Base-by-base conservation (phyloP, 2,329 filamentous ascomycete species). In the Xylariaceae sp. region DNA sequence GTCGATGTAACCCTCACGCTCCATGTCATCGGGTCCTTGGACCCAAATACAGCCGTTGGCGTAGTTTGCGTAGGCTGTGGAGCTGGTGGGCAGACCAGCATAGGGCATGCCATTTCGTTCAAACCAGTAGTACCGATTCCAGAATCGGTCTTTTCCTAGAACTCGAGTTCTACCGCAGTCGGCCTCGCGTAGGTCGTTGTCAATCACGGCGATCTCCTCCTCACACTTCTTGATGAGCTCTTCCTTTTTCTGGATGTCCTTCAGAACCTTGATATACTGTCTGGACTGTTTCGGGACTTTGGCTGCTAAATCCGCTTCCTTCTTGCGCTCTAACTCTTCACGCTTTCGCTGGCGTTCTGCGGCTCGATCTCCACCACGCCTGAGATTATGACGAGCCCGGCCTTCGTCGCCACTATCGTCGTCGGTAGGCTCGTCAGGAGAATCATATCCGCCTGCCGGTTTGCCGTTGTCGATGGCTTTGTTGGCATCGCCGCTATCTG, bases 111-210 rank as follows among this genome's bases (percentile, higher is more conserved):
- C 94, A 70, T 97, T 99, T 63, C 93, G 88, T 75, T 99, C 94
- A 73, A 97, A 97, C 93, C 94, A 99, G 79, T 95, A 97, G 75
- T 97, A 99, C 56, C 93, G 86, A 74, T 99, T 97, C 86, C 93
- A 96, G 79, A 96, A 99, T 50, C 94, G 86, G 75, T 99, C 94
- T 73, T 94, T 93, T 61, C 94, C 94, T 30, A 99, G 80, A 15
- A 93, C 86, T 63, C 90, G 87, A 15, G 92, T 96, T 62, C 94
- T 88, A 41, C 92, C 90, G 68, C 93, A 96, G 73, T 97, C 90
- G 47, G 92, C 92, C 75, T 97, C 93, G 55, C 94, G 89, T 51
- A 99, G 80, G 72, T 97, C 92, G 68, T 95, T 92, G 68, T 97
- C 93, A 55, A 96, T 84, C 37, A 88, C 82, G 2, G 86, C 86